Evolutionary conservation across 2,329 filamentous ascomycete species (phyloP), one percentile per base, ranked within the genome.

Genomic region (Tolypocladium guangdongense): DNA sequence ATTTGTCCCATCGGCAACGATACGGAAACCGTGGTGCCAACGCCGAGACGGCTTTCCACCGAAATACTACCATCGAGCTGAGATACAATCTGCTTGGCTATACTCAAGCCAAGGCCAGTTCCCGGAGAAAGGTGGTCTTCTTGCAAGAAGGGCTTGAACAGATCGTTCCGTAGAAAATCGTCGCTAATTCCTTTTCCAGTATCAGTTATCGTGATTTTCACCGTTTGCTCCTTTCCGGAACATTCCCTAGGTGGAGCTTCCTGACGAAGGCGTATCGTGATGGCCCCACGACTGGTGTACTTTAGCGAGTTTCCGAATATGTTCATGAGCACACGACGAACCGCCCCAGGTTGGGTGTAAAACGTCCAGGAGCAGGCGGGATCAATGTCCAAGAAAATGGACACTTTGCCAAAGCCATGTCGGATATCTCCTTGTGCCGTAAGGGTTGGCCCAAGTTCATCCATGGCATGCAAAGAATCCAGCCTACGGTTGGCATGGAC

Each of bases 111-210:
- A 0, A 88, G 70, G 0, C 85, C 84, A 0, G 80, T 80, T 0
- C 85, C 84, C 0, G 78, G 75, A 0, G 77, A 72, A 1, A 88
- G 64, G 0, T 71, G 66, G 49, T 86, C 76, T 59, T 88, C 85
- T 56, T 88, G 85, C 0, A 74, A 67, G 56, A 87, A 87, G 0
- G 83, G 81, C 0, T 76, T 80, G 61, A 83, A 88, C 0, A 87
- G 65, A 16, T 76, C 74, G 10, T 79, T 76, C 22, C 77, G 72
- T 12, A 87, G 67, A 57, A 81, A 88, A 11, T 85, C 79, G 7
- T 78, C 71, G 0, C 77, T 77, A 36, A 88, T 88, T 1, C 85
- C 86, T 46, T 75, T 76, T 1, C 85, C 86, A 0, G 84, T 84
- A 58, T 88, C 85, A 0, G 73, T 71, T 1, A 88, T 77, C 0